Conservation (phyloP, 139 green algal genomes). For the Closterium sp. region DNA sequence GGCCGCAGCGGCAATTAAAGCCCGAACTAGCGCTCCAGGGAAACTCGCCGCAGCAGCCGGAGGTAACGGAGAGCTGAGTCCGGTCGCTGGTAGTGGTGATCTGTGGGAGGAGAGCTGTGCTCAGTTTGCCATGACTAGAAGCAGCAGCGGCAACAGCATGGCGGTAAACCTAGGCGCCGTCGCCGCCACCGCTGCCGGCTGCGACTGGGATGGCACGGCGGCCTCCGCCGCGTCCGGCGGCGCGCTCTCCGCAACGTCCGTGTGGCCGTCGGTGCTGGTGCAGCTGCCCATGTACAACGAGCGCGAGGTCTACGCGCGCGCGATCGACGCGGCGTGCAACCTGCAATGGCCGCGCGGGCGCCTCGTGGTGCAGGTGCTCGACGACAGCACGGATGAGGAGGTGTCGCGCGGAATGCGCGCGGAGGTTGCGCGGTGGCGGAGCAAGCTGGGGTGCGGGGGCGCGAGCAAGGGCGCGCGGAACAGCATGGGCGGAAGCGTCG, state of each 20-base stretch:
- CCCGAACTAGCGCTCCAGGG: neutral
- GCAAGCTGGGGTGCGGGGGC: neutral
- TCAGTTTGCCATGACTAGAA: neutral
- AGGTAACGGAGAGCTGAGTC: neutral
- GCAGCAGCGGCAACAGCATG: neutral
- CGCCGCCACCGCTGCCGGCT: neutral
- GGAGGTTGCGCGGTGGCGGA: constrained; percentile 31
- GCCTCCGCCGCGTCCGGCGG: neutral
- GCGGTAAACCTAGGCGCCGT: neutral
- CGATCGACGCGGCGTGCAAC: constrained; percentile 17
- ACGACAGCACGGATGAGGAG: constrained; percentile 38
- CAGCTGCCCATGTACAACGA: constrained; percentile 47
- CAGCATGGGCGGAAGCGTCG: neutral
- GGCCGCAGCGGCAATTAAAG: neutral
- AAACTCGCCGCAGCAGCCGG: neutral
- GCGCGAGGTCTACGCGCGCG: constrained; percentile 28
- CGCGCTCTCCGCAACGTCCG: neutral
- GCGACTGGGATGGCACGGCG: neutral
- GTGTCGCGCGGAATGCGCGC: constrained; percentile 8
- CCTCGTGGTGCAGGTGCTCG: constrained; percentile 41
- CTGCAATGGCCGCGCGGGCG: constrained; percentile 31
- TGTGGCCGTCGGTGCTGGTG: constrained; percentile 18
- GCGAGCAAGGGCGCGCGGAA: neutral
- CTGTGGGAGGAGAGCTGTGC: neutral
- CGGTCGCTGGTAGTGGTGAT: neutral